Evolutionary conservation across 169 alveolate species (phyloP).

Genomic region (Hepatocystis sp.): DNA sequence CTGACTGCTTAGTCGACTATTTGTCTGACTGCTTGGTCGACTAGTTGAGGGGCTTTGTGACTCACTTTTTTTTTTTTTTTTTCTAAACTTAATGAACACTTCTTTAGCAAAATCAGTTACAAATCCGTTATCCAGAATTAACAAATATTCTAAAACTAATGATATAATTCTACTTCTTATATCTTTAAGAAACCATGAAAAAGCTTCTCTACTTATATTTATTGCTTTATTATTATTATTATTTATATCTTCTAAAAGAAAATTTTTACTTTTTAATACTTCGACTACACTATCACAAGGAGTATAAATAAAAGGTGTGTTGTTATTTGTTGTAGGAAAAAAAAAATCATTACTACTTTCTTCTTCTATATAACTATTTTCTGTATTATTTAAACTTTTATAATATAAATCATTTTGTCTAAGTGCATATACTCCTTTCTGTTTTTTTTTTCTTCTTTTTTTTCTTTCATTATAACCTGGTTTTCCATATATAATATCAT

Average conservation of each 20-base stretch:
- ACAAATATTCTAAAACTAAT: constrained; percentile 81
- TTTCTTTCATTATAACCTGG: constrained; percentile 4
- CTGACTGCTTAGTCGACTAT: no score
- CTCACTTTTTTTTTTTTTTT: constrained; percentile 3
- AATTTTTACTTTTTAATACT: constrained; percentile 48
- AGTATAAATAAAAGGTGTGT: constrained; percentile 8
- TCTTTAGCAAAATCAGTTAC: constrained; percentile 73
- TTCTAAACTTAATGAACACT: constrained; percentile 13
- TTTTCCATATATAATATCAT: no score
- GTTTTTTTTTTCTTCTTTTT: constrained; percentile 18
- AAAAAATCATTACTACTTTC: constrained; percentile 68
- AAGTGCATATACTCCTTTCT: constrained; percentile 61
- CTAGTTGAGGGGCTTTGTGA: no score
- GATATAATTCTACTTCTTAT: constrained; percentile 84
- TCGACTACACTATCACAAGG: constrained; percentile 50
- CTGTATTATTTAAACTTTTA: constrained; percentile 35
- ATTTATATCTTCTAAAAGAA: constrained; percentile 60
- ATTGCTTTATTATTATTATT: constrained; percentile 54
- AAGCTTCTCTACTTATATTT: constrained; percentile 87
- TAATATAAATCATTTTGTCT: constrained; percentile 67
- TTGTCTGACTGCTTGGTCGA: no score
- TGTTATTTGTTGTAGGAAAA: constrained; percentile 31
- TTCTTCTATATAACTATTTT: constrained; percentile 63
- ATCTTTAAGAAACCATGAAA: constrained; percentile 88
- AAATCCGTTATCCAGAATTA: constrained; percentile 80